Evolutionary conservation across 345 rosid genomes (phyloP).

Genomic region (Eucalyptus pumila): DNA sequence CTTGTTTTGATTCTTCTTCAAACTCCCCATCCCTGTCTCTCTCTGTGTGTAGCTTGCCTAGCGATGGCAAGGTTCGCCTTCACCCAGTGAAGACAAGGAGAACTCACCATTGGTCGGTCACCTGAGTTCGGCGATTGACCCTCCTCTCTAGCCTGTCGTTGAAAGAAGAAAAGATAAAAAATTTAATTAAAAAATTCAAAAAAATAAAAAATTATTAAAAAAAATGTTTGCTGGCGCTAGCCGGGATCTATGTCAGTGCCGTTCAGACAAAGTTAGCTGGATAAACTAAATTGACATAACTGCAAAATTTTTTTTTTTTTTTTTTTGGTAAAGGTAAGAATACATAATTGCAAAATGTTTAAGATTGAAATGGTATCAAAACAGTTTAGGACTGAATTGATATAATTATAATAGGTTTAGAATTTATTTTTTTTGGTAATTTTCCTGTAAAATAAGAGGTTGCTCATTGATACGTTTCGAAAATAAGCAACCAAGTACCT

Average conservation of each 20-base stretch:
- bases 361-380: too few species aligned
- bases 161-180: too few species aligned
- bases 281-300: rapidly evolving
- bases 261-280: rapidly evolving
- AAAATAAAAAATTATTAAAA: too few species aligned
- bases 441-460: neutral
- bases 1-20: constrained; percentile 29
- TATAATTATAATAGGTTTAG: too few species aligned
- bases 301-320: too few species aligned
- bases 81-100: rapidly evolving
- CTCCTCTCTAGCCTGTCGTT: rapidly evolving
- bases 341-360: too few species aligned
- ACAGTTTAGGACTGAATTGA: rapidly evolving
- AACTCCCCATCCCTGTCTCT: constrained; percentile 19
- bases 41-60: rapidly evolving
- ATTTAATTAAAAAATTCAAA: too few species aligned
- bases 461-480: neutral
- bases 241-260: rapidly evolving
- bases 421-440: too few species aligned
- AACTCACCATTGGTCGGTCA: too few species aligned
- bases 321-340: too few species aligned
- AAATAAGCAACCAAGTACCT: too few species aligned
- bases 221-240: rapidly evolving
- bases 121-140: rapidly evolving
- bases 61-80: rapidly evolving